Conservation (phyloP, 805 yeast genomes). For the Candida chauliodis region DNA sequence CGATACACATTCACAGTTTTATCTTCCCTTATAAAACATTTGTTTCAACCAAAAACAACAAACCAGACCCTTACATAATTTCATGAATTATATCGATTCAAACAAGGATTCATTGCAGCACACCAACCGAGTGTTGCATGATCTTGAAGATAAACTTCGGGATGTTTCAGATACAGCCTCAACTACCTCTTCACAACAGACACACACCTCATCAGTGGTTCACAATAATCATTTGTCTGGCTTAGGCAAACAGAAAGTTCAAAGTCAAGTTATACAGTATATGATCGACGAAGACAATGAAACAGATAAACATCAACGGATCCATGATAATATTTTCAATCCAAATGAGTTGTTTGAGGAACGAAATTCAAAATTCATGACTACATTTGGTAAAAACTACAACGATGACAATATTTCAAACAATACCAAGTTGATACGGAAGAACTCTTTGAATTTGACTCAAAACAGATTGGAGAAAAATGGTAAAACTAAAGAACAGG, state of each 20-base stretch:
- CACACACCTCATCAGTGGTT: conserved; percentile 13
- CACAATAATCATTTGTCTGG: conserved; percentile 9
- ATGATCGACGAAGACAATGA: conserved; percentile 16
- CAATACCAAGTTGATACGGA: conserved; percentile 6
- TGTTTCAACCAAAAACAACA: background rate
- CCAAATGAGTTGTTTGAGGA: conserved; percentile 37
- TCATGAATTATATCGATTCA: too few relatives aligned
- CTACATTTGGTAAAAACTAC: conserved; percentile 27
- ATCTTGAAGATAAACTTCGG: conserved; percentile 34
- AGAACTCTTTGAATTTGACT: conserved; percentile 8
- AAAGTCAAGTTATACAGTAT: conserved; percentile 33
- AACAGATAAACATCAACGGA: background rate
- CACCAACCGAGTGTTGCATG: conserved; percentile 18
- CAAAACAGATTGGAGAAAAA: conserved; percentile 5
- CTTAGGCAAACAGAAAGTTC: conserved; percentile 19
- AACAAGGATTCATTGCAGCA: background rate
- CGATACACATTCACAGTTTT: background rate
- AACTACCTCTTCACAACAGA: conserved; percentile 11
- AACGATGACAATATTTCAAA: conserved; percentile 13
- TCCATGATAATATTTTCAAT: conserved; percentile 19
- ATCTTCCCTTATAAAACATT: background rate
- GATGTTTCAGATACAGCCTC: conserved; percentile 27
- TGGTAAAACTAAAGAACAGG: conserved; percentile 11
- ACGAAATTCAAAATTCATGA: conserved; percentile 29
- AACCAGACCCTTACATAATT: too few relatives aligned